Evolutionary conservation across 2,329 filamentous ascomycete genomes (phyloP).

Genomic region (Dactylellina drechsleri): DNA sequence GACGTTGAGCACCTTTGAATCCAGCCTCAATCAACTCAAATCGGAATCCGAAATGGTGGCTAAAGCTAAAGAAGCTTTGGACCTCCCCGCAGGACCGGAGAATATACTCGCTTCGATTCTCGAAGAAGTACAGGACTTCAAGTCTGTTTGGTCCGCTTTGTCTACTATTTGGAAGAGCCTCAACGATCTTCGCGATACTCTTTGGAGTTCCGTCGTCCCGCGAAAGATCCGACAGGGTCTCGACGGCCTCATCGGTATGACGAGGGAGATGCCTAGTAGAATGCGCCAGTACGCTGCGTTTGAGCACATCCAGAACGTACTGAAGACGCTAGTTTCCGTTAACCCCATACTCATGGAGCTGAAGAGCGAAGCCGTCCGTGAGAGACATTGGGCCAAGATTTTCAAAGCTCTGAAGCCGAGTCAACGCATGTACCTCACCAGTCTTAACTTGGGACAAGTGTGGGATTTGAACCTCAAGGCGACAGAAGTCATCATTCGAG

Average conservation of each 20-base stretch:
- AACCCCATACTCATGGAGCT: constrained; percentile 88
- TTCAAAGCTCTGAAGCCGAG: constrained; percentile 94
- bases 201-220: constrained; percentile 96
- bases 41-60: constrained; percentile 92
- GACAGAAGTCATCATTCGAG: constrained; percentile 86
- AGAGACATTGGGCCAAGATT: constrained; percentile 96
- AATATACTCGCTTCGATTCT: constrained; percentile 84
- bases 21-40: constrained; percentile 83
- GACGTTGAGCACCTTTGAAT: constrained; percentile 83
- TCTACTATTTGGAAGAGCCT: constrained; percentile 97
- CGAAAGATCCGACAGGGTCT: constrained; percentile 90
- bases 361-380: constrained; percentile 94
- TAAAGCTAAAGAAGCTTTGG: constrained; percentile 95
- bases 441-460: constrained; percentile 96
- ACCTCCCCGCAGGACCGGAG: constrained; percentile 81
- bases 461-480: constrained; percentile 94
- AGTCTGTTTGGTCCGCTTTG: constrained; percentile 95
- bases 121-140: constrained; percentile 98
- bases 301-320: constrained; percentile 92
- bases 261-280: constrained; percentile 97
- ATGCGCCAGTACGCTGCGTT: constrained; percentile 99
- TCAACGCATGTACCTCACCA: constrained; percentile 91
- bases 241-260: constrained; percentile 94
- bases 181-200: constrained; percentile 87
- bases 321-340: constrained; percentile 88